Base-by-base conservation (phyloP, 495 filamentous ascomycete species). In the Penicillium canescens region DNA sequence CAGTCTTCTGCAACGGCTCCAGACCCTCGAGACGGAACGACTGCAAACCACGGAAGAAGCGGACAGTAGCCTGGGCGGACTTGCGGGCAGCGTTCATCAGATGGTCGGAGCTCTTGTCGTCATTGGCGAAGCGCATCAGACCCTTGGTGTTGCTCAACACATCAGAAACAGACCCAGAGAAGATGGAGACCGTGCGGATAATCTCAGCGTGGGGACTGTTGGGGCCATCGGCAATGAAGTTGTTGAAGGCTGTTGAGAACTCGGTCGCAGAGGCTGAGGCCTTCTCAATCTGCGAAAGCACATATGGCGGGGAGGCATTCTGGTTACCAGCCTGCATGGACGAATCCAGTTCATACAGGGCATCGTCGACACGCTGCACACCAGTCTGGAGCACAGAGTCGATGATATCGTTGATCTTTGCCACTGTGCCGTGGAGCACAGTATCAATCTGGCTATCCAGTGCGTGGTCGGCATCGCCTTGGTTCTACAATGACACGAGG, bases 271-370 rank as follows among this genome's bases (percentile, higher is more conserved):
- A 96, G 12, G 90, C 82, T n/a, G 90, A 90, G 1, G 94, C 94
- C 74, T 97, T 98, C 68, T 98, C 94, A 44, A 96, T 90, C 69
- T 97, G 94, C 2, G 93, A 97, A 16, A 97, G 78, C 18, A 98
- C 91, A 65, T 96, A 97, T 2, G 92, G 83, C n/a, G 94, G 90
- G 23, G 92, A 95, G 3, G 94, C 94, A 61, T 92, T 98, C 75
- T 97, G 93, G 73, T 98, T 98, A 62, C 94, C 94, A 39, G 94
- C 94, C 69, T 97, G 93, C 91, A 96, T 98, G 46, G 88, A 85
- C 4, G 94, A 97, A 68, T 98, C 94, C 23, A 98, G 79, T 70
- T 98, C 94, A 70, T 98, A 98, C 21, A 98, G 73, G 45, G 94
- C 91, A 71, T 98, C 94, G 63, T 98, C 94, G 39, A 98, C 92